Base-by-base conservation (phyloP, 768 basidiomycete genomes). In the Auriculariales sp. region DNA sequence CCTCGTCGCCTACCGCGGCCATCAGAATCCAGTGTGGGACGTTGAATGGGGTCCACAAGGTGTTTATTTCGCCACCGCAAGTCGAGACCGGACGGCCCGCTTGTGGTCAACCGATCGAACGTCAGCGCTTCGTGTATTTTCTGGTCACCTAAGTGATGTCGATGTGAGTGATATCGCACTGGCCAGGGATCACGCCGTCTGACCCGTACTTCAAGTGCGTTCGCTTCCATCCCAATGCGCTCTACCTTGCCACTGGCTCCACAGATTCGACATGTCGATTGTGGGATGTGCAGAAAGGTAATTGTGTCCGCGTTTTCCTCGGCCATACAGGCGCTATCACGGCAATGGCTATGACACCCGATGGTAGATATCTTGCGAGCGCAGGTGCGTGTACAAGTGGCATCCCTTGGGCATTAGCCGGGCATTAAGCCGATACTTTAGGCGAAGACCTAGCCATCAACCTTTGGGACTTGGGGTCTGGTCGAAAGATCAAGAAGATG, bases 41-140 rank as follows among this genome's bases (percentile, higher is more conserved):
- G 92, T 94, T 11, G 84, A 97, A 61, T 99, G 95, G 95, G 93
- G 89, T 59, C 94, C 95, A 9, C 81, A 90, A 72, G 93, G 95
- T 3, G 79, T 93, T n/a, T 97, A 99, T 67, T 99, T 99, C 63
- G 94, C 95, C 5, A 94, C 88, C 15, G 93, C 79, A 15, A 93
- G 92, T 57, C 71, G 95, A 48, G 95, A 99, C 64, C 71, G 89
- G 52, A 95, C 95, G 3, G 95, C 95, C 0, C 73, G 93, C 59
- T 71, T 99, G 47, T 99, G 95, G 95, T 90, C 87, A 17, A 93
- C 93, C 1, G 95, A 99, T 60, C 72, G 91, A 52, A 79, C 79
- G 9, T 79, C 81, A 4, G 85, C 91, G 52, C 61, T 98, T 49
- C 70, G 95, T 53, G 81, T 97, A 57, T 98, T 94, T 64, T 92